Evolutionary conservation across 2,329 filamentous ascomycete species (phyloP).

Genomic region (Colletotrichum destructivum): DNA sequence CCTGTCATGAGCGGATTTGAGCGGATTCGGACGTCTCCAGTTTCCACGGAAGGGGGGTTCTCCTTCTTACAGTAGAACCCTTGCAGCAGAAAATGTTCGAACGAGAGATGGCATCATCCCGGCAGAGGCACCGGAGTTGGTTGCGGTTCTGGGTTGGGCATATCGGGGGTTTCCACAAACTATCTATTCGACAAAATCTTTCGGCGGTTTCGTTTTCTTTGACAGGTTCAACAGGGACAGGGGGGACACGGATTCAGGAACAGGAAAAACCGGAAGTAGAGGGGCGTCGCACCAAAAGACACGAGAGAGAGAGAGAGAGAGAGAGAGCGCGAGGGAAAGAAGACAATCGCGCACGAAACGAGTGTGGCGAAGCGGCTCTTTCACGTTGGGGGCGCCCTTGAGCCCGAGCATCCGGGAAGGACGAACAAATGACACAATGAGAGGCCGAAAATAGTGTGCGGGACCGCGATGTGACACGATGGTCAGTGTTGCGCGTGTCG

Average conservation of each 20-base stretch:
- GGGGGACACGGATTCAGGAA: constrained; percentile 11
- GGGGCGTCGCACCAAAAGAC: too few relatives aligned
- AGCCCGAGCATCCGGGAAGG: not conserved
- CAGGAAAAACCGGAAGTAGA: not conserved
- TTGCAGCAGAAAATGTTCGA: too few relatives aligned
- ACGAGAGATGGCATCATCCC: too few relatives aligned
- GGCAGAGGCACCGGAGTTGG: too few relatives aligned
- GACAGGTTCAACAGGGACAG: constrained; percentile 15
- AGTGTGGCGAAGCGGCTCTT: constrained; percentile 8
- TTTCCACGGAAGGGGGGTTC: too few relatives aligned
- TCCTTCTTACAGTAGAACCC: too few relatives aligned
- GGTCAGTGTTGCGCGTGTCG: constrained; percentile 8
- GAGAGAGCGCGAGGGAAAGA: too few relatives aligned
- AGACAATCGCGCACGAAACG: too few relatives aligned
- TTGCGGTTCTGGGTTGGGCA: constrained; percentile 13
- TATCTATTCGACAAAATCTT: not conserved
- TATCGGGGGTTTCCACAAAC: not conserved
- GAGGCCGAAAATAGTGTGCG: not conserved
- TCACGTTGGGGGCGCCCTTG: too few relatives aligned
- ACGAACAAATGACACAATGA: not conserved
- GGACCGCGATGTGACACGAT: not conserved
- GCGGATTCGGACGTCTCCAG: not conserved
- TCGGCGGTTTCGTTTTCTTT: not conserved
- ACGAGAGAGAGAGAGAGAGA: too few relatives aligned
- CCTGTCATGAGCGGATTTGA: not conserved